Conservation (phyloP, 768 basidiomycete species). For the Trametopsis cervina region DNA sequence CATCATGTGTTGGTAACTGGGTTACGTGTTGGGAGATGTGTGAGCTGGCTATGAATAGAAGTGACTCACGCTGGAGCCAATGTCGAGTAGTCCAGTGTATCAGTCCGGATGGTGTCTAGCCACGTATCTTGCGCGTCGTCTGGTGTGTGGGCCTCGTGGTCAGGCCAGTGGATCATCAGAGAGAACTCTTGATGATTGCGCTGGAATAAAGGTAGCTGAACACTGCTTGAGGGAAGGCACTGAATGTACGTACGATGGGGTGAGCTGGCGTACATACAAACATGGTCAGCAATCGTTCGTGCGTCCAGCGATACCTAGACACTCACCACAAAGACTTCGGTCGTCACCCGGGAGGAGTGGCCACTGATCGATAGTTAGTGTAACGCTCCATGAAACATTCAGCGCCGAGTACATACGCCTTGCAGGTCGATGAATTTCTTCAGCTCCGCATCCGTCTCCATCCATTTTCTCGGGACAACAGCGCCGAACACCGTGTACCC, state of each 20-base stretch:
- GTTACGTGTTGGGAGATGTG: background rate
- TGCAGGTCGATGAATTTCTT: constrained; percentile 18
- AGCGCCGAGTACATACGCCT: constrained; percentile 27
- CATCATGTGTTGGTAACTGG: background rate
- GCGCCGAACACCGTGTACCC: constrained; percentile 37
- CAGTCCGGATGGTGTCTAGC: constrained; percentile 25
- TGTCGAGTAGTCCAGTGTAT: constrained; percentile 26
- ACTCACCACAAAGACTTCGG: constrained; percentile 19
- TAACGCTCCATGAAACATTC: no score
- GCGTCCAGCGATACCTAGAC: constrained; percentile 2
- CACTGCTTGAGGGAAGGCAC: background rate
- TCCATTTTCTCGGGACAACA: constrained; percentile 30
- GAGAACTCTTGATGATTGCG: constrained; percentile 32
- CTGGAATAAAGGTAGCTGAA: constrained; percentile 15
- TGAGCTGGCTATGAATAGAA: background rate
- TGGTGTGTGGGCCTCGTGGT: constrained; percentile 22
- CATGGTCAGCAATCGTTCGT: constrained; percentile 12
- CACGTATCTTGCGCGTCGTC: constrained; percentile 25
- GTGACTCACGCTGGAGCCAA: constrained; percentile 33
- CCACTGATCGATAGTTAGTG: constrained; percentile 13
- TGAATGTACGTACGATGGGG: background rate
- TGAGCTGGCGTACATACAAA: background rate
- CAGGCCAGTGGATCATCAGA: constrained; percentile 32
- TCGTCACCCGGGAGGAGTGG: constrained; percentile 21
- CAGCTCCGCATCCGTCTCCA: constrained; percentile 35